These are phyloP conservation scores for Lachancea mirantina DNA, from an alignment of 805 yeast species.

Conservation along the genomic window DNA sequence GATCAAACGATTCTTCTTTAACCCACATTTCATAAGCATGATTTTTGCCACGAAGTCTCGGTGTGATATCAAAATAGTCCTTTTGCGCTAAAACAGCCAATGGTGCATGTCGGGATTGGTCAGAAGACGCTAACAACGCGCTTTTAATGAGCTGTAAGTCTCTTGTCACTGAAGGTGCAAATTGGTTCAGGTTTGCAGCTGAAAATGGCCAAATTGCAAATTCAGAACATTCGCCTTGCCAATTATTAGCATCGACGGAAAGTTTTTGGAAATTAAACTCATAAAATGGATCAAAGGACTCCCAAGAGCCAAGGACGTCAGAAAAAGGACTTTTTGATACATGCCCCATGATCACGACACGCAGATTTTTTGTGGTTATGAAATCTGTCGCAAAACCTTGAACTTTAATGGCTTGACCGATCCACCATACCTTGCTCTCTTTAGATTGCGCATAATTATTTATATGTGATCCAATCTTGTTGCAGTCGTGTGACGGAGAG, in stretches of 20 bases:
- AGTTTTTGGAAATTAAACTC: slow-evolving; percentile 35
- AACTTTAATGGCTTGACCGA: slow-evolving; percentile 33
- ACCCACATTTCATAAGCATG: slow-evolving; percentile 46
- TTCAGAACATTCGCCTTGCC: neutral
- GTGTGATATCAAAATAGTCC: slow-evolving; percentile 23
- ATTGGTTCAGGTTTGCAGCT: slow-evolving; percentile 26
- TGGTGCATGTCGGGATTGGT: slow-evolving; percentile 26
- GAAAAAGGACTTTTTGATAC: slow-evolving; percentile 5
- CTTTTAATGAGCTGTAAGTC: slow-evolving; percentile 24
- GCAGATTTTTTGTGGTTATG: slow-evolving; percentile 30
- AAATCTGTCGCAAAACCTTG: slow-evolving; percentile 25
- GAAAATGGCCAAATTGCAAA: neutral
- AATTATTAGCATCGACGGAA: slow-evolving; percentile 7
- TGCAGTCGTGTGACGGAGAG: slow-evolving; percentile 26
- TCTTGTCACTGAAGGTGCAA: slow-evolving; percentile 31
- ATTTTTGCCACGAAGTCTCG: slow-evolving; percentile 34
- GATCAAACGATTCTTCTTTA: slow-evolving; percentile 31
- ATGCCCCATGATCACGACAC: slow-evolving; percentile 33
- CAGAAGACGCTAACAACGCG: slow-evolving; percentile 21
- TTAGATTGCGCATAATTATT: slow-evolving; percentile 24
- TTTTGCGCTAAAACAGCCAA: slow-evolving; percentile 31
- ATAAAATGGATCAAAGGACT: slow-evolving; percentile 35
- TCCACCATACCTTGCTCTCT: slow-evolving; percentile 39
- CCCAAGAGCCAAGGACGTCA: neutral
- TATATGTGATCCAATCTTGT: slow-evolving; percentile 3